Evolutionary conservation across 345 rosid species (phyloP), one percentile per base, ranked within the genome.

Genomic region (Euphorbia lathyris): DNA sequence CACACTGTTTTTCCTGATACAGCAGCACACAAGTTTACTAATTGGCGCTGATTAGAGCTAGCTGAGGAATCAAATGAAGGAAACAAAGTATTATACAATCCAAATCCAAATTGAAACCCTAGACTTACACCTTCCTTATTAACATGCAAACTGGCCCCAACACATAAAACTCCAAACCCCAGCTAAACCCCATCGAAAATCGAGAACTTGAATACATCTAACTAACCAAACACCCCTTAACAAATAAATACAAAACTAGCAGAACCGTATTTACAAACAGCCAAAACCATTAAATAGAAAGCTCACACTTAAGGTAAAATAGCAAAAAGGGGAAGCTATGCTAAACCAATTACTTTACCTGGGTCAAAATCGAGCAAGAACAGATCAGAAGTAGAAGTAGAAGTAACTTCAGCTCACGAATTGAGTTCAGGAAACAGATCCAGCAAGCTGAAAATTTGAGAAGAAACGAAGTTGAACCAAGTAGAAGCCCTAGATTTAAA

Each of bases 401-500:
- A 53, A 32, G 27, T 22, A n/a, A 52, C 53, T 51, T 66, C 50
- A 36, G 64, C 56, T 74, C 55, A 17, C n/a, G n/a, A 25, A 62
- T 50, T 53, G 29, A 72, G 45, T 45, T 12, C 45, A 9, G 27
- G 14, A 34, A 67, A 55, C 40, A 60, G 47, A 61, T 36, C 26
- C 48, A 17, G 16, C 30, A 22, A 52, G 32, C 9, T 5, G 2
- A 63, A 16, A 40, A 63, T 66, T 64, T 14, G 20, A 66, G 17
- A 9, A 40, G 26, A 45, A 60, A 13, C 22, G 38, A 66, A 22
- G 25, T 8, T 65, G 8, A 17, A 59, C 14, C 5, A 56, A 55
- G 23, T 13, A 68, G 72, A 66, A 68, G 73, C 29, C 73, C 68
- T 69, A 70, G 71, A 53, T 53, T 68, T 71, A 43, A 43, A 48